Evolutionary conservation across 2,329 filamentous ascomycete species (phyloP).

Genomic region (Talaromyces sp.): DNA sequence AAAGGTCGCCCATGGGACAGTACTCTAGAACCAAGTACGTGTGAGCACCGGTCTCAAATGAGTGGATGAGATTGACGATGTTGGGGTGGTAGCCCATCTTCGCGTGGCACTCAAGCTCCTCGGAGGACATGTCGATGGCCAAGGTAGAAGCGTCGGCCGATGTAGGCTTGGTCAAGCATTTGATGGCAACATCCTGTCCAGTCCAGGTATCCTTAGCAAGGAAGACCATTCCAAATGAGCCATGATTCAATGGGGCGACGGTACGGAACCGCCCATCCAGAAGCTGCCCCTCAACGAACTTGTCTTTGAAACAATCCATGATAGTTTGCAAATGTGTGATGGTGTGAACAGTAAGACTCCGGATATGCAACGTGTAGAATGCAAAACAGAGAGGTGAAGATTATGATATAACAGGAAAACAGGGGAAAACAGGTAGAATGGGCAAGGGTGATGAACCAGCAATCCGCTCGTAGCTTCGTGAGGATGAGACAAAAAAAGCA

Average conservation of each 20-base stretch:
- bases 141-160: slow-evolving; percentile 62
- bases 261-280: slow-evolving; percentile 76
- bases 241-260: slow-evolving; percentile 92
- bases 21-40: slow-evolving; percentile 92
- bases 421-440: slow-evolving; percentile 25
- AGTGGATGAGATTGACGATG: slow-evolving; percentile 87
- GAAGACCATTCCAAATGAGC: slow-evolving; percentile 98
- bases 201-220: slow-evolving; percentile 78
- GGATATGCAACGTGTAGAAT: slow-evolving; percentile 21
- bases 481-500: slow-evolving; percentile 24
- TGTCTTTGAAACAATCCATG: slow-evolving; percentile 37
- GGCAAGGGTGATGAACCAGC: slow-evolving; percentile 21
- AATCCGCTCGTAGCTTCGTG: slow-evolving; percentile 22
- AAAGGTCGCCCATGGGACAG: slow-evolving; percentile 91
- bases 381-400: slow-evolving; percentile 26
- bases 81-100: slow-evolving; percentile 78
- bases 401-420: slow-evolving; percentile 29
- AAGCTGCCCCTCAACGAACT: slow-evolving; percentile 35
- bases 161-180: slow-evolving; percentile 84
- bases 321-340: slow-evolving; percentile 8
- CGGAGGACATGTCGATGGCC: slow-evolving; percentile 69
- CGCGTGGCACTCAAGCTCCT: slow-evolving; percentile 67
- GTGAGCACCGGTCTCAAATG: slow-evolving; percentile 89
- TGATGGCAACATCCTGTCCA: slow-evolving; percentile 82
- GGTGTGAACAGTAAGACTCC: slow-evolving; percentile 21